Base-by-base conservation (phyloP, 148 eudicot species). In the Chenopodium formosanum region DNA sequence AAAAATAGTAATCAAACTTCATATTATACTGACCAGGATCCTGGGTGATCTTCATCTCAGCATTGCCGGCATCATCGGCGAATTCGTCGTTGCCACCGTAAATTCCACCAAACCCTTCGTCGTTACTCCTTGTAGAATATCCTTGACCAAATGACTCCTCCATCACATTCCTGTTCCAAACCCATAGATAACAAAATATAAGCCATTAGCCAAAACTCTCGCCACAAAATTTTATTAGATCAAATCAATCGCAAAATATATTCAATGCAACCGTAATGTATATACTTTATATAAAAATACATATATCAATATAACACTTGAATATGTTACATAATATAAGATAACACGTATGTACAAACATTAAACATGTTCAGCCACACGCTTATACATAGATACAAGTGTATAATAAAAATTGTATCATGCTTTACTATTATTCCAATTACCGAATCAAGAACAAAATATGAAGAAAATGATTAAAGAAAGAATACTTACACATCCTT, bases 91-190 rank as follows among this genome's bases (percentile, higher is more conserved):
- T 91, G 1, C 86, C 88, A 3, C 89, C 86, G 53, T 86, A 88
- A 22, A 85, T 79, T 16, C 94, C 93, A 40, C 97, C 98, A 50
- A 91, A 94, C 47, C 97, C 98, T 85, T 92, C 92, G 27, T 94
- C 98, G 44, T 92, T 92, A 1, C 92, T 86, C 88, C 97, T 89
- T 7, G 94, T 91, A 1, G 97, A 81, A 40, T 92, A 94, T 40
- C 88, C 96, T 70, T 80, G 89, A n/a, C 96, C 96, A 72, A 88
- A 88, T 5, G 94, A 84, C 62, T 90, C 84, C 44, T 90, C 86
- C 91, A 85, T 92, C 83, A 74, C 85, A 37, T 92, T 91, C 84
- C 94, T 91, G 22, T 72, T 34, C 48, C 60, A 70, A 17, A 12
- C 46, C 40, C 70, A 67, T 16, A 16, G 6, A 31, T 37, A 37